These are phyloP conservation scores for Cochlearia excelsa DNA, from an alignment of 345 rosid genomes.

Conservation along the genomic window DNA sequence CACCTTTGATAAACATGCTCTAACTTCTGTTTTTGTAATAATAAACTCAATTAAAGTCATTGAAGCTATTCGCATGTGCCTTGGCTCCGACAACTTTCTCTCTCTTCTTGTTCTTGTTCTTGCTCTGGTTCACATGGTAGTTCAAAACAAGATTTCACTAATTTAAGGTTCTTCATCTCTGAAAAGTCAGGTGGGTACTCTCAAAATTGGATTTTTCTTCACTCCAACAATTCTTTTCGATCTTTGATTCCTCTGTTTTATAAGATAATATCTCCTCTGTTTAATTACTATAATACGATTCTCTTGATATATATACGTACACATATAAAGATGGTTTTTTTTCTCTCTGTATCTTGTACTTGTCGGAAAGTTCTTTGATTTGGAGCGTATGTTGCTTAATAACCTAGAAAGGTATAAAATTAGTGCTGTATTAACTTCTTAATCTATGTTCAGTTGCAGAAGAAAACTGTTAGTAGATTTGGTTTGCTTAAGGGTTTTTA, in stretches of 20 bases:
- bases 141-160: conserved; percentile 15
- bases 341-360: conserved; percentile 1
- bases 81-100: conserved; percentile 29
- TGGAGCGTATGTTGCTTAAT: conserved; percentile 1
- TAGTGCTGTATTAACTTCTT: conserved; percentile 1
- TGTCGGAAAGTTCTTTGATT: conserved; percentile 21
- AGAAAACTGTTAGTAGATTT: not conserved
- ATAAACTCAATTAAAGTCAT: not conserved
- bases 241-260: conserved; percentile 4
- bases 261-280: no score
- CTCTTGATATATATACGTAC: no score
- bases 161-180: conserved; percentile 22
- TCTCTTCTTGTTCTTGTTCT: conserved; percentile 24
- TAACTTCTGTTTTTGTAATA: no score
- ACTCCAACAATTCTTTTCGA: conserved; percentile 13
- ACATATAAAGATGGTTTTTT: not conserved
- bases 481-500: no score
- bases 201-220: conserved; percentile 12
- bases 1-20: no score
- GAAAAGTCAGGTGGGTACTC: conserved; percentile 30
- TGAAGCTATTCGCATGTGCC: conserved; percentile 30
- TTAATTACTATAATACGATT: no score
- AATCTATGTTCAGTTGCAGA: conserved; percentile 1
- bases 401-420: conserved; percentile 2
- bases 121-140: conserved; percentile 33